Evolutionary conservation across 1,284 basidiomycete genomes (phyloP), one percentile per base, ranked within the genome.

Genomic region (Heimioporus retisporus): DNA sequence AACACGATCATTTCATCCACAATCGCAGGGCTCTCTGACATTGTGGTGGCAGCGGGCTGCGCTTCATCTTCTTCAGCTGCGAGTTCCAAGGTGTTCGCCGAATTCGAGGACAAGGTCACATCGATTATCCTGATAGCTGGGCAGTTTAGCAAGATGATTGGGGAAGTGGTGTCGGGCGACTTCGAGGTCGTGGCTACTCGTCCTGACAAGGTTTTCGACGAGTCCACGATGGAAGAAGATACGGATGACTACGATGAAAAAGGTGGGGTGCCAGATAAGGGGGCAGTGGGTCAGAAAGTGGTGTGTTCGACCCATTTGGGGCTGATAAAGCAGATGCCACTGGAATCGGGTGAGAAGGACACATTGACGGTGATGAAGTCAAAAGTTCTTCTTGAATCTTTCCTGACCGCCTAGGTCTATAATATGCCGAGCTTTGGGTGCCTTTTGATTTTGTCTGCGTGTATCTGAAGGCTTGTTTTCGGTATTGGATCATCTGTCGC

Each of bases 231-330:
- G 70, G 69, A 60, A 21, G 59, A 71, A 21, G 60, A 63, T 14
- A 15, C 28, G 23, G 63, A 66, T 6, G 62, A 62, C 11, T 19
- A 56, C 13, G 18, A 56, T 6, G 14, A 44, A 7, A 11, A 7
- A 3, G 21, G 48, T 11, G 50, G 10, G 15, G n/a, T 14, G 13
- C 11, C 4, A 1, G 3, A 14, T 1, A 50, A 5, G 13, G 25
- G 4, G 40, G 51, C 53, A n/a, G 16, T 16, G n/a, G 55, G 28
- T 21, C 46, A 62, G 28, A 71, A 58, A 18, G 69, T 73, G 25
- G 19, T 71, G 25, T 71, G 70, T 50, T 48, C 67, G 25, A 71
- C 69, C 40, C 55, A 57, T 0, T 31, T 71, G 46, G 71, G 71
- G 35, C 44, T 71, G 59, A 65, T 53, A 61, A 73, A 71, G 54